Base-by-base conservation (phyloP, 2,329 filamentous ascomycete genomes). In the Penicillium sp. region DNA sequence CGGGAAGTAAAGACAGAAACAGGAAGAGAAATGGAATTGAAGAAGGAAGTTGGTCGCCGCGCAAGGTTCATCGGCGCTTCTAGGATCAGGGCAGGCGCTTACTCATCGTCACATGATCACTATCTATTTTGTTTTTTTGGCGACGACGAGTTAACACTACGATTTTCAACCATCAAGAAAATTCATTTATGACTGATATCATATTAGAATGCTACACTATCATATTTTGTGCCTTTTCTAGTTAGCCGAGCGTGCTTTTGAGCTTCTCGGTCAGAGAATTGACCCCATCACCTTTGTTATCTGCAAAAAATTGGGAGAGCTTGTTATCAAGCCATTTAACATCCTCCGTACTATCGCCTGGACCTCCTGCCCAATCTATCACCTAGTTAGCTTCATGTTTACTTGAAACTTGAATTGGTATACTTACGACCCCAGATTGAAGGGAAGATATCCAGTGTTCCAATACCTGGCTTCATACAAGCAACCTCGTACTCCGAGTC, bases 401-500 rank as follows among this genome's bases (percentile, higher is more conserved):
- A 50, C 27, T 9, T 39, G 12, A 17, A 48, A 15, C 10, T 23
- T 13, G 12, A 12, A 25, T 5, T 15, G 8, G n/a, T 21, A 38
- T 33, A 77, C 79, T 76, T 69, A 82, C 82, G 86, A 0, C 86
- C 86, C 86, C 86, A 89, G 36, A 88, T 83, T 2, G 79, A 83
- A n/a, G 82, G 83, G 61, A 86, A 82, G 1, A 81, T 73, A 13
- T 76, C 74, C 58, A 87, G 71, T 49, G 79, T 78, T 1, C 85
- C 86, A 25, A 87, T 72, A 0, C 84, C 85, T 2, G 82, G 76
- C 31, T 73, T 78, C 86, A 88, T 88, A 58, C 81, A 83, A 48
- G 70, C 70, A 25, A 93, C 86, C 68, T 94, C 90, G 55, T 87
- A 86, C 66, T 89, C 84, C 0, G 88, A 91, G 63, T 93, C 90